Evolutionary conservation across 768 basidiomycete genomes (phyloP).

Genomic region (Lactarius quietus): DNA sequence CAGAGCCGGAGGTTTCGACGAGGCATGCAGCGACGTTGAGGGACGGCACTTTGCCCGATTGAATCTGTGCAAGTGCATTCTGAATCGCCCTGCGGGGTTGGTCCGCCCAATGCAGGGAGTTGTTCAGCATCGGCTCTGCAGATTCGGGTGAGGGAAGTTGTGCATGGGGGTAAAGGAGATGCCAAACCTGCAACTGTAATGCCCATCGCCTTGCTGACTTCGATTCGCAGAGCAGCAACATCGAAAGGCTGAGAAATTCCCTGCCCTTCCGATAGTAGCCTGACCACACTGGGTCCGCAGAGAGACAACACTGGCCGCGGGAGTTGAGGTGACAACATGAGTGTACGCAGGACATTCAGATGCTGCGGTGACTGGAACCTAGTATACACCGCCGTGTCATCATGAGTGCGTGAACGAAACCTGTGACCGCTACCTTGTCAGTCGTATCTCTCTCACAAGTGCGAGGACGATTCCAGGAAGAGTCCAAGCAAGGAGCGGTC

Average conservation of each 20-base stretch:
- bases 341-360: slow-evolving; percentile 61
- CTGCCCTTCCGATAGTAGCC: slow-evolving; percentile 40
- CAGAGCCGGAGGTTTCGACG: slow-evolving; percentile 51
- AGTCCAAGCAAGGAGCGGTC: slow-evolving; percentile 74
- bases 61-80: slow-evolving; percentile 52
- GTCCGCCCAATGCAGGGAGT: slow-evolving; percentile 41
- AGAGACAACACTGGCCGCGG: slow-evolving; percentile 64
- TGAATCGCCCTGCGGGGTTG: slow-evolving; percentile 57
- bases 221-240: slow-evolving; percentile 38
- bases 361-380: slow-evolving; percentile 50
- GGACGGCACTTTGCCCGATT: slow-evolving; percentile 57
- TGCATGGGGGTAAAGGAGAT: not conserved
- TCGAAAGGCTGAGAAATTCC: slow-evolving; percentile 35
- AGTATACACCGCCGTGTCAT: slow-evolving; percentile 11
- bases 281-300: slow-evolving; percentile 55
- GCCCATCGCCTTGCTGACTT: slow-evolving; percentile 40
- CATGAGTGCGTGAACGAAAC: not conserved
- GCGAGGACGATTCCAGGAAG: slow-evolving; percentile 68
- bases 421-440: slow-evolving; percentile 6
- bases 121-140: not conserved
- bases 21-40: slow-evolving; percentile 68
- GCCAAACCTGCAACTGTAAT: slow-evolving; percentile 38
- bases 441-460: slow-evolving; percentile 56
- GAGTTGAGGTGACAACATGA: slow-evolving; percentile 61
- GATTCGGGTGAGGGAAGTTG: not conserved